These are phyloP conservation scores for Ambrosia trifida DNA, from an alignment of 129 eudicot genomes.

Conservation along the genomic window DNA sequence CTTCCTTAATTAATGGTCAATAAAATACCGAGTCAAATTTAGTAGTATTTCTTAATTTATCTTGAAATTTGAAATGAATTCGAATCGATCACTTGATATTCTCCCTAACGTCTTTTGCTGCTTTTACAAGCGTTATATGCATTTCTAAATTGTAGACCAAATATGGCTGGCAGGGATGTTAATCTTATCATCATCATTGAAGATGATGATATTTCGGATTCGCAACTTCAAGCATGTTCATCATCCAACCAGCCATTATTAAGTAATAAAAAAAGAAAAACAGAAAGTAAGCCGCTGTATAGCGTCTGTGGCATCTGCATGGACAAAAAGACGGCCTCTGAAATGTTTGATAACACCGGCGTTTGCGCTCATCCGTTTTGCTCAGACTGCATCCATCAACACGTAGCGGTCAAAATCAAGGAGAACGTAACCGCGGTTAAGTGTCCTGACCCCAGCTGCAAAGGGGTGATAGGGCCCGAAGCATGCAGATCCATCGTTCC, in stretches of 20 bases:
- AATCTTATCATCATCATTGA: conserved; percentile 6
- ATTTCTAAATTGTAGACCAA: not conserved
- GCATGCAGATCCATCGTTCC: conserved; percentile 29
- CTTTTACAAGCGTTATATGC: not conserved
- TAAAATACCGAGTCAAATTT: no score
- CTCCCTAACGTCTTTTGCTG: not conserved
- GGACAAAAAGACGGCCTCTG: conserved; percentile 32
- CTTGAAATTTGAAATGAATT: conserved; percentile 2
- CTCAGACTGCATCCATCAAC: conserved; percentile 36
- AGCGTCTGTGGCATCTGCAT: conserved; percentile 45
- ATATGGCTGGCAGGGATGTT: not conserved
- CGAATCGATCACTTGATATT: not conserved
- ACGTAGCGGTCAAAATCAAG: conserved; percentile 41
- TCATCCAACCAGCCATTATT: not conserved
- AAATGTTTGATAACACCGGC: conserved; percentile 36
- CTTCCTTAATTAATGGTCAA: no score
- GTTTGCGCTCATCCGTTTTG: conserved; percentile 47
- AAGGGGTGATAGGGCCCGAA: conserved; percentile 25
- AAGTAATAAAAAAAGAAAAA: no score
- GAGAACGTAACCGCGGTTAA: conserved; percentile 20
- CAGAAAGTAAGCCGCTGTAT: not conserved
- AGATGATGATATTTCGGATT: conserved; percentile 42
- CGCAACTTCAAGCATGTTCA: conserved; percentile 40
- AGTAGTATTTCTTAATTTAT: not conserved
- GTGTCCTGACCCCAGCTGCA: conserved; percentile 44